Evolutionary conservation across 805 yeast species (phyloP).

Genomic region (Metschnikowia lachancei): DNA sequence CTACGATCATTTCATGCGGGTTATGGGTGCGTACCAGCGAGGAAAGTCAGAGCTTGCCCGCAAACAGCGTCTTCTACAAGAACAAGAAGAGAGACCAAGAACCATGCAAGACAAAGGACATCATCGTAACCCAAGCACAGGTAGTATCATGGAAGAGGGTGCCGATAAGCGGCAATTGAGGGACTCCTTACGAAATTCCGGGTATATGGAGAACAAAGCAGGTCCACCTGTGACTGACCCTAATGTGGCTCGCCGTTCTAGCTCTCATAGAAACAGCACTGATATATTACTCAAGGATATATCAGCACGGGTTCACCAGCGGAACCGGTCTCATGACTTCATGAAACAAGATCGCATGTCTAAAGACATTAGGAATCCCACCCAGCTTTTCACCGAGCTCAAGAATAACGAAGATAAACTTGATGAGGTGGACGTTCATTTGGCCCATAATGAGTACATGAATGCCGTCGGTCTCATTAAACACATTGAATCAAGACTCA

Average conservation of each 20-base stretch:
- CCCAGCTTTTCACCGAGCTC: slow-evolving; percentile 43
- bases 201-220: slow-evolving; percentile 37
- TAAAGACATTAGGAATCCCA: slow-evolving; percentile 12
- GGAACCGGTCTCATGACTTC: slow-evolving; percentile 52
- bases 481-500: slow-evolving; percentile 36
- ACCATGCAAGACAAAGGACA: slow-evolving; percentile 11
- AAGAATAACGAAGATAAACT: slow-evolving; percentile 57
- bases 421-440: slow-evolving; percentile 66
- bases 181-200: slow-evolving; percentile 49
- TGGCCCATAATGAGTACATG: slow-evolving; percentile 57
- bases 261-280: slow-evolving; percentile 29
- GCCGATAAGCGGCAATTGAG: slow-evolving; percentile 40
- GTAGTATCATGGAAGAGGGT: slow-evolving; percentile 22
- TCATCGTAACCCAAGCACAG: slow-evolving; percentile 9
- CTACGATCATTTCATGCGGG: slow-evolving; percentile 52
- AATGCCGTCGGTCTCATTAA: slow-evolving; percentile 43
- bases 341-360: slow-evolving; percentile 15
- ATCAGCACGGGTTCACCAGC: slow-evolving; percentile 58
- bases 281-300: slow-evolving; percentile 54
- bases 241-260: slow-evolving; percentile 11
- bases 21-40: slow-evolving; percentile 54
- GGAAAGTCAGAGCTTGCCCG: slow-evolving; percentile 54
- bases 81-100: slow-evolving; percentile 10
- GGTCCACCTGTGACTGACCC: slow-evolving; percentile 13
- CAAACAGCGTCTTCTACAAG: slow-evolving; percentile 28